These are phyloP conservation scores for Penicillium sp. DNA, from an alignment of 2,329 filamentous ascomycete species.

Conservation along the genomic window DNA sequence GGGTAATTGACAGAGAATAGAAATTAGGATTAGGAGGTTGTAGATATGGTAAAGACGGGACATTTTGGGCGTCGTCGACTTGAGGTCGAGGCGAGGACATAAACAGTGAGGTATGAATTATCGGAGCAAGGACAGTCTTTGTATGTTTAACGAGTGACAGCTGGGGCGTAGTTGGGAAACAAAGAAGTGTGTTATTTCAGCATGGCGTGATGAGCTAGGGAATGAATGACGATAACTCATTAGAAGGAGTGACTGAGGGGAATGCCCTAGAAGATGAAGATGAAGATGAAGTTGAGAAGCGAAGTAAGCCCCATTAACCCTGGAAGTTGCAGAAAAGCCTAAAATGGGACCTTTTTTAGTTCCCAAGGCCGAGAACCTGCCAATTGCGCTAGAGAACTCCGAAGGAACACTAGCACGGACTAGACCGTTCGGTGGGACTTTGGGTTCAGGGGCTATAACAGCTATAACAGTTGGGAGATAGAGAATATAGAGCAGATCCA, in stretches of 20 bases:
- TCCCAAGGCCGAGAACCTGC: constrained; percentile 10
- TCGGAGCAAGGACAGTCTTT: neutral
- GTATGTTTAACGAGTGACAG: neutral
- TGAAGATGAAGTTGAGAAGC: neutral
- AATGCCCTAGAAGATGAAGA: neutral
- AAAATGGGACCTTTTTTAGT: neutral
- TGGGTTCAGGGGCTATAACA: neutral
- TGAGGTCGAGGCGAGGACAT: neutral
- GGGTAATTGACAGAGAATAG: constrained; percentile 15
- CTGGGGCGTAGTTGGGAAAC: neutral
- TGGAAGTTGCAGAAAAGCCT: neutral
- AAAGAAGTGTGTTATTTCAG: neutral
- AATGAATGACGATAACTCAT: neutral
- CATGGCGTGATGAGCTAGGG: neutral
- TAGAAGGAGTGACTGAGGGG: neutral
- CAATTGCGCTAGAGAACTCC: neutral
- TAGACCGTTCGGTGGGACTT: constrained; percentile 21
- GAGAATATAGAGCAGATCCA: neutral
- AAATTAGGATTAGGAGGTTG: constrained; percentile 20
- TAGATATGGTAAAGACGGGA: constrained; percentile 8
- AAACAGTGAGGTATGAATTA: neutral
- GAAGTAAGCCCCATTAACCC: neutral
- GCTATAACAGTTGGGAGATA: neutral
- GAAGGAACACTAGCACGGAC: constrained; percentile 14
- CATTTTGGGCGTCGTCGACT: constrained; percentile 1